These are phyloP conservation scores for Letharia columbiana DNA, from an alignment of 495 filamentous ascomycete species.

Conservation along the genomic window DNA sequence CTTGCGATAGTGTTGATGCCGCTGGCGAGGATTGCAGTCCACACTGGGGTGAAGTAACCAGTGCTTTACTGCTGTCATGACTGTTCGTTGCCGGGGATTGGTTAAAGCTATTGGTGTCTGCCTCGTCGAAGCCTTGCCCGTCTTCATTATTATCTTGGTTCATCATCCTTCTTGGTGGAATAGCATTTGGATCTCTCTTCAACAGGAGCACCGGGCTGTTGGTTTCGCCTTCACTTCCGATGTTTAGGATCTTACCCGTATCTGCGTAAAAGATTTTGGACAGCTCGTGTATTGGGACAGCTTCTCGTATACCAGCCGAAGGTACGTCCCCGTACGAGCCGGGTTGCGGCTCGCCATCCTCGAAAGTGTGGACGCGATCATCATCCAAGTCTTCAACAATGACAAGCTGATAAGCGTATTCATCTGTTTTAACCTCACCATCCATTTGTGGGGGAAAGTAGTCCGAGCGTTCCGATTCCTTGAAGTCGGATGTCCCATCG, in stretches of 20 bases:
- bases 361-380: slow-evolving; percentile 74
- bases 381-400: slow-evolving; percentile 93
- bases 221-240: slow-evolving; percentile 64
- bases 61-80: slow-evolving; percentile 2
- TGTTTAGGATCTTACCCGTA: slow-evolving; percentile 89
- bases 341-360: slow-evolving; percentile 54
- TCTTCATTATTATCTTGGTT: slow-evolving; percentile 37
- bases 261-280: slow-evolving; percentile 97
- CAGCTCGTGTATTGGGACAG: slow-evolving; percentile 81
- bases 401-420: slow-evolving; percentile 83
- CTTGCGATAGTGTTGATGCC: slow-evolving; percentile 3
- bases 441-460: slow-evolving; percentile 32
- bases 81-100: slow-evolving; percentile 9
- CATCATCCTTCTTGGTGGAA: slow-evolving; percentile 60
- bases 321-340: slow-evolving; percentile 60
- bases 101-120: not conserved
- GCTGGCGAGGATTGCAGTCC: not conserved
- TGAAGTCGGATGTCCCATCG: not conserved
- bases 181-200: slow-evolving; percentile 72
- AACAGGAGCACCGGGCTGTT: slow-evolving; percentile 82
- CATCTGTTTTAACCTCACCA: slow-evolving; percentile 46
- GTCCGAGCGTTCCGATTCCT: slow-evolving; percentile 1
- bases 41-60: slow-evolving; percentile 4
- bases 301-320: slow-evolving; percentile 70
- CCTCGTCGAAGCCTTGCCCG: slow-evolving; percentile 25